Evolutionary conservation across 176 grass and related monocot genomes (phyloP).

Genomic region (Chloris gayana): DNA sequence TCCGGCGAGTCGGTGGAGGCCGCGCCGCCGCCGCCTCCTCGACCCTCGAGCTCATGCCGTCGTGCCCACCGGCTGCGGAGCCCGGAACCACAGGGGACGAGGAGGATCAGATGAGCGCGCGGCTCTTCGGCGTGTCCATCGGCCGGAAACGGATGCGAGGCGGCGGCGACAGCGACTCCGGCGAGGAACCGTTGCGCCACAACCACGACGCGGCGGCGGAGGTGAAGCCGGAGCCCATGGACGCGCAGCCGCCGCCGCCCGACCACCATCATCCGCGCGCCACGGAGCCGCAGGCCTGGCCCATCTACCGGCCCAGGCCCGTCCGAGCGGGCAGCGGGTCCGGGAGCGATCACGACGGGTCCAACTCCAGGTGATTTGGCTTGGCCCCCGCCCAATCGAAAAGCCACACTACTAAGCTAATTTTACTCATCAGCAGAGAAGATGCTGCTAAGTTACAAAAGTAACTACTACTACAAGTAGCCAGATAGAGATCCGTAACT

Average conservation of each 20-base stretch:
- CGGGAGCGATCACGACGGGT: constrained; percentile 39
- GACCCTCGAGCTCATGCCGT: constrained; percentile 60
- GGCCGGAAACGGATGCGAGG: constrained; percentile 57
- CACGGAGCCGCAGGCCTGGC: constrained; percentile 40
- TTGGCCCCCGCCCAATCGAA: not conserved
- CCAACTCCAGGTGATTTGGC: constrained; percentile 41
- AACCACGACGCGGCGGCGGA: not conserved
- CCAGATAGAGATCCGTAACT: no score
- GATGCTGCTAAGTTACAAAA: not conserved
- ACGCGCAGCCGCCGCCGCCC: not conserved
- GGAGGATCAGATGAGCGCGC: constrained; percentile 42
- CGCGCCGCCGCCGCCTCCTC: not conserved
- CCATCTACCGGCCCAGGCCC: constrained; percentile 63
- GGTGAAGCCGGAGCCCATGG: constrained; percentile 60
- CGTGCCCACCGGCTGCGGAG: not conserved
- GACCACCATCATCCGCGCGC: not conserved
- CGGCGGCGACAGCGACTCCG: constrained; percentile 15
- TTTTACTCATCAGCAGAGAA: not conserved
- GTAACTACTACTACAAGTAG: not conserved
- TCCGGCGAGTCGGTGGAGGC: constrained; percentile 40
- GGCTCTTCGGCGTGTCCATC: constrained; percentile 77
- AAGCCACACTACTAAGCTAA: not conserved
- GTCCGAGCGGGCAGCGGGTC: constrained; percentile 41
- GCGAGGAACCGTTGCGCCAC: not conserved
- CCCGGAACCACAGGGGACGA: not conserved